Conservation (phyloP, 176 grass and related monocot genomes). For the Oryza coarctata region DNA sequence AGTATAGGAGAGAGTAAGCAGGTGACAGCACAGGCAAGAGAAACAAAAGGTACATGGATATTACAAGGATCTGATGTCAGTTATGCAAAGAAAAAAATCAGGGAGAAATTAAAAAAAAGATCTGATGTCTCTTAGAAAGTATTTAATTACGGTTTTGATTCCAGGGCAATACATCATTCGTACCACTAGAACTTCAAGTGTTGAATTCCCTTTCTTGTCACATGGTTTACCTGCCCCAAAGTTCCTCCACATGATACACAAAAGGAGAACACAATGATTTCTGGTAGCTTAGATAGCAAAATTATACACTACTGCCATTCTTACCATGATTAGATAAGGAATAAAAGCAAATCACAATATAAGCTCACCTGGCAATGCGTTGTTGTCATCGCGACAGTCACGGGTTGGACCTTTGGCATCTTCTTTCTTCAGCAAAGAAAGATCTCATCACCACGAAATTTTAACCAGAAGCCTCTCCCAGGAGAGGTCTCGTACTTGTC, state of each 20-base stretch:
- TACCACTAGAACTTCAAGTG: not conserved
- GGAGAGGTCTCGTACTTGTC: not conserved
- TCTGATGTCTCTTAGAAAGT: not conserved
- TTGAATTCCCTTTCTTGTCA: constrained; percentile 9
- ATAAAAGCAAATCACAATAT: constrained; percentile 9
- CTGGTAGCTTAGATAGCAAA: constrained; percentile 11
- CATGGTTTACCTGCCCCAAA: constrained; percentile 30
- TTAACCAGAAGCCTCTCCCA: constrained; percentile 6
- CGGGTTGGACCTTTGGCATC: constrained; percentile 20
- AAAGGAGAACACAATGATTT: constrained; percentile 7
- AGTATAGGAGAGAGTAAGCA: not conserved
- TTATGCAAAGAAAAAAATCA: not conserved
- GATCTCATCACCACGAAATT: not conserved
- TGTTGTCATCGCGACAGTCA: constrained; percentile 8
- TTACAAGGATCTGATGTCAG: not conserved
- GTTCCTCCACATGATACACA: constrained; percentile 5
- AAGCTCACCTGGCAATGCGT: constrained; percentile 14
- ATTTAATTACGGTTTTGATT: not conserved
- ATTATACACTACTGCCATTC: not conserved
- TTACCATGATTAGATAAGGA: not conserved
- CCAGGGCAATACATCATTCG: not conserved
- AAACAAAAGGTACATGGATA: constrained; percentile 2
- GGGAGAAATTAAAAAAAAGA: not conserved
- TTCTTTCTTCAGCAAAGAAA: constrained; percentile 22
- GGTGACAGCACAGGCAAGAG: not conserved